Conservation (phyloP, 345 rosid genomes). For the Pseudoturritis turrita region DNA sequence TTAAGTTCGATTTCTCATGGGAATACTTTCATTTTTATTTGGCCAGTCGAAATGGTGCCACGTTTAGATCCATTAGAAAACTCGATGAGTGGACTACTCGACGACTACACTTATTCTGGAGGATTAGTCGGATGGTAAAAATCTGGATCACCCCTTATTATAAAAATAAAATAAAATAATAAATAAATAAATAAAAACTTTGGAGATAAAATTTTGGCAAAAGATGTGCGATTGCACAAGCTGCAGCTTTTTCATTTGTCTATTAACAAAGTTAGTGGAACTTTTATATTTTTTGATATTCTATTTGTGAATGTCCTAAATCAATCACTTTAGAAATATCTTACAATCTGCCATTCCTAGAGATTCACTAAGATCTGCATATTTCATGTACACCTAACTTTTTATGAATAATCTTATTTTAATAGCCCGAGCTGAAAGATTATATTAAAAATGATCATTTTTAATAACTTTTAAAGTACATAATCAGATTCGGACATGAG, state of each 20-base stretch:
- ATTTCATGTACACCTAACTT: slow-evolving; percentile 7
- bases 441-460: not conserved
- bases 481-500: not conserved
- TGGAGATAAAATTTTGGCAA: not conserved
- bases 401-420: not conserved
- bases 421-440: not conserved
- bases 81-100: too few relatives aligned
- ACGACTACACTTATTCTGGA: too few relatives aligned
- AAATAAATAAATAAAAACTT: not conserved
- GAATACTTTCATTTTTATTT: too few relatives aligned
- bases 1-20: too few relatives aligned
- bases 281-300: not conserved
- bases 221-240: slow-evolving; percentile 6
- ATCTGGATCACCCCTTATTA: too few relatives aligned
- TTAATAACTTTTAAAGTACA: not conserved
- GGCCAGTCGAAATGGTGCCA: too few relatives aligned
- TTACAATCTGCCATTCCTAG: slow-evolving; percentile 6
- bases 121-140: too few relatives aligned
- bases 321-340: slow-evolving; percentile 13
- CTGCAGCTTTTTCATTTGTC: slow-evolving; percentile 5
- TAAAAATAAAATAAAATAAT: too few relatives aligned
- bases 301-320: not conserved
- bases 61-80: too few relatives aligned
- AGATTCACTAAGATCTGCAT: slow-evolving; percentile 19
- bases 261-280: slow-evolving; percentile 19